phyloP scores from a whole-genome alignment of 371 early-diverging fungal genomes.

The Mortierella sp. region DNA sequence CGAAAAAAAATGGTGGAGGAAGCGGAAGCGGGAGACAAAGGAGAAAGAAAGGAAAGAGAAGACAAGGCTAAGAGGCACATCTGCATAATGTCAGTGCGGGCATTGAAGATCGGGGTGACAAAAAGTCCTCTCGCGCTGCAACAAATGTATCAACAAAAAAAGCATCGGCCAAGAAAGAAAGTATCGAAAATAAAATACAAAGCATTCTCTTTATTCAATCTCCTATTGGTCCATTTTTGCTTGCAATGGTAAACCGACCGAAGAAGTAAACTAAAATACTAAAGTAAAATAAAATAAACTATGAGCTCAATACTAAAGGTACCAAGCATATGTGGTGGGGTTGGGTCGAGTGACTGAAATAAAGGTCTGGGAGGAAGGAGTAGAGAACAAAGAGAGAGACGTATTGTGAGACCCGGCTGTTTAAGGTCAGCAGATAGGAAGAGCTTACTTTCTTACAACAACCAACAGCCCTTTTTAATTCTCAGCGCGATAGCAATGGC shows the following conservation, averaged over 20 bases:
- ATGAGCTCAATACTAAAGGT: neutral
- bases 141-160: neutral
- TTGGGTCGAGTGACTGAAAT: neutral
- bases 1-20: neutral
- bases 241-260: conserved; percentile 6
- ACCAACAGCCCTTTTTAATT: neutral
- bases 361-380: neutral
- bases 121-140: no score
- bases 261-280: neutral
- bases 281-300: neutral
- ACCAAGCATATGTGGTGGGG: neutral
- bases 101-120: conserved; percentile 6
- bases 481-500: conserved; percentile 23
- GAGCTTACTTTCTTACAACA: no score
- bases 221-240: neutral
- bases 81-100: neutral
- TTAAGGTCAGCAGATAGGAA: no score
- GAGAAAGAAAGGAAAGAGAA: neutral
- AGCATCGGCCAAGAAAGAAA: neutral
- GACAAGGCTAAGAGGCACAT: neutral
- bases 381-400: neutral
- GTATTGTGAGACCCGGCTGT: neutral
- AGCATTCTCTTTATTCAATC: neutral
- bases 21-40: neutral
- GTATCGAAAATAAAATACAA: neutral